phyloP scores from a whole-genome alignment of 1,139 yeast genomes.

The Magnusiomyces suaveolens region DNA sequence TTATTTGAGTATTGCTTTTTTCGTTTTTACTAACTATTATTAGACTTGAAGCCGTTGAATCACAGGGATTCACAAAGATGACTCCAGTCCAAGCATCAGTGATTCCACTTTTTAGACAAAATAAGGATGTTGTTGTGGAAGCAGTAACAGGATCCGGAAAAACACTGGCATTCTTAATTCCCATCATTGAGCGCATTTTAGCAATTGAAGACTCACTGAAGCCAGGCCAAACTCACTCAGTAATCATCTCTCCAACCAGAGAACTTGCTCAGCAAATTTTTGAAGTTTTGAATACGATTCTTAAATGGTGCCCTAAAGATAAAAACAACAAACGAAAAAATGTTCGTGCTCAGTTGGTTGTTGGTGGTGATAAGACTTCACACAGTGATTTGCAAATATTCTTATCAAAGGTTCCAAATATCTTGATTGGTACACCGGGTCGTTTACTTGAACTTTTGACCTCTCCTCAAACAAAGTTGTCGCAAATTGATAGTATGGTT shows the following conservation, averaged over 20 bases:
- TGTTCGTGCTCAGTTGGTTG: slow-evolving; percentile 59
- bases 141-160: slow-evolving; percentile 96
- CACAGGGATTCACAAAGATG: slow-evolving; percentile 73
- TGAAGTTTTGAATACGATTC: slow-evolving; percentile 49
- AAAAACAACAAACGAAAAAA: slow-evolving; percentile 19
- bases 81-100: slow-evolving; percentile 98
- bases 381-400: slow-evolving; percentile 66
- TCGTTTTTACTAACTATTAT: not conserved
- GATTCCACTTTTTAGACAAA: slow-evolving; percentile 75
- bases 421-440: slow-evolving; percentile 90
- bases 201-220: slow-evolving; percentile 22
- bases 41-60: slow-evolving; percentile 49
- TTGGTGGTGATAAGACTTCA: slow-evolving; percentile 64
- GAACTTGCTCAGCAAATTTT: slow-evolving; percentile 83
- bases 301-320: slow-evolving; percentile 52
- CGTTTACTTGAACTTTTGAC: slow-evolving; percentile 65
- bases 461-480: slow-evolving; percentile 31
- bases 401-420: slow-evolving; percentile 49
- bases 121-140: slow-evolving; percentile 92
- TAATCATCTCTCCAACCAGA: slow-evolving; percentile 81
- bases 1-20: not conserved
- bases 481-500: slow-evolving; percentile 62
- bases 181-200: slow-evolving; percentile 60
- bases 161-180: slow-evolving; percentile 78
- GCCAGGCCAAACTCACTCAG: slow-evolving; percentile 55